Percentiles rank a stretch among this genome's conserved stretches.
Conservation (phyloP, 495 filamentous ascomycete genomes). For the Pseudevernia furfuracea region DNA sequence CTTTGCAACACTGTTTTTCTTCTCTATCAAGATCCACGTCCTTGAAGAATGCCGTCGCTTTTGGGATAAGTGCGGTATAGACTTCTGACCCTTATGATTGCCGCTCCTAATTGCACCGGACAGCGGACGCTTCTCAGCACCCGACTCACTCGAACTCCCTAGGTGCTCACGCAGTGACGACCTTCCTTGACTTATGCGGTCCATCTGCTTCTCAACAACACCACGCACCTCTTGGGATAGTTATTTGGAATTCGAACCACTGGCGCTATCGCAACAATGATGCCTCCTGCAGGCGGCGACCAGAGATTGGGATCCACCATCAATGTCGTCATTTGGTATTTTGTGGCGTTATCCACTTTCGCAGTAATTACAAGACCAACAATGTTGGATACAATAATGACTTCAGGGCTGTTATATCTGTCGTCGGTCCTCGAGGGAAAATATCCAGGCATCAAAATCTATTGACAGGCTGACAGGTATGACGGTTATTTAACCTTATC, state of each 20-base stretch:
- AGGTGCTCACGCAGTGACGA: not conserved
- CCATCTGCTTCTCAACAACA: not conserved
- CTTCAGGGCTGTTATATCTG: not conserved
- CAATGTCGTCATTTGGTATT: not conserved
- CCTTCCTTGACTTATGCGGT: not conserved
- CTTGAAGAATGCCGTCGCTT: not conserved
- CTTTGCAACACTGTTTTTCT: not conserved
- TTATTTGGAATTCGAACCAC: not conserved
- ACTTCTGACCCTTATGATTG: not conserved
- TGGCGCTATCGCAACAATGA: not conserved
- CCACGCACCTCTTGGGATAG: not conserved
- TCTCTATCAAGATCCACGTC: not conserved
- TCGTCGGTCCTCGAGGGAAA: not conserved
- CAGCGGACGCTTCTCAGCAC: not conserved
- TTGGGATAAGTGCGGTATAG: not conserved
- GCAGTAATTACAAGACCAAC: not conserved
- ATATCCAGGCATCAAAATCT: not conserved
- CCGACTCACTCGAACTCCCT: not conserved
- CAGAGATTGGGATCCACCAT: not conserved
- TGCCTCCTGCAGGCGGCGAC: not conserved
- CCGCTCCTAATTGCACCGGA: not conserved
- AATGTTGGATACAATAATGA: not conserved
- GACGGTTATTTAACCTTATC: not conserved
- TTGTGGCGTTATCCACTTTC: not conserved
- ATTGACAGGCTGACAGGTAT: not conserved